A percentile compares a stretch with the other conserved stretches of the same genome.
These are phyloP conservation scores for Neonectria sp. DNA, from an alignment of 2,329 filamentous ascomycete species.

Conservation along the genomic window DNA sequence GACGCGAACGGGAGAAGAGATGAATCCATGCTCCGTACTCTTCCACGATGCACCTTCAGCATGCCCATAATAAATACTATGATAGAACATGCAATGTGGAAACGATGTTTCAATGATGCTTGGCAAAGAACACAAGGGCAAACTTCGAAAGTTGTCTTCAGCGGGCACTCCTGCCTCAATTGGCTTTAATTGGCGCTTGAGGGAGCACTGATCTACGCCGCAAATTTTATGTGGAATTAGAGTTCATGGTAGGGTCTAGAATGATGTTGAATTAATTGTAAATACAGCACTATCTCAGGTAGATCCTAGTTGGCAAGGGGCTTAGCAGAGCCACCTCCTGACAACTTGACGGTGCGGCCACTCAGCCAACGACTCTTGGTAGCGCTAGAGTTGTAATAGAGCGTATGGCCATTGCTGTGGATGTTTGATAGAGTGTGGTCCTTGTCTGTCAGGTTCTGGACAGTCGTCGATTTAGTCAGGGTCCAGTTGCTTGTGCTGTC, in stretches of 20 bases:
- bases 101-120: too few species aligned
- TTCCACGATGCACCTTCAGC: too few species aligned
- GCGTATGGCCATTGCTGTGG: constrained; percentile 19
- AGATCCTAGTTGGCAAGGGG: constrained; percentile 18
- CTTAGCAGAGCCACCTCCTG: constrained; percentile 22
- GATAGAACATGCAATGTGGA: too few species aligned
- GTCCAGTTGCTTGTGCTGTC: constrained; percentile 25
- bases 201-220: neutral
- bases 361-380: constrained; percentile 27
- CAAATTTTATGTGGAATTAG: neutral
- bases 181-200: too few species aligned
- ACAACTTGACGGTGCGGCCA: constrained; percentile 15
- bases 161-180: too few species aligned
- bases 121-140: too few species aligned
- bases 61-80: too few species aligned
- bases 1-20: too few species aligned
- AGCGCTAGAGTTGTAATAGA: constrained; percentile 28
- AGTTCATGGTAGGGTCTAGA: neutral
- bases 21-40: too few species aligned
- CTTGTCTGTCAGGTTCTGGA: constrained; percentile 24
- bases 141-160: too few species aligned
- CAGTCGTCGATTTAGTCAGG: constrained; percentile 19
- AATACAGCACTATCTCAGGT: constrained; percentile 9
- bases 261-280: constrained; percentile 4
- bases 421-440: constrained; percentile 28